Base-by-base conservation (phyloP, 2,329 filamentous ascomycete species). In the Huntiella savannae region DNA sequence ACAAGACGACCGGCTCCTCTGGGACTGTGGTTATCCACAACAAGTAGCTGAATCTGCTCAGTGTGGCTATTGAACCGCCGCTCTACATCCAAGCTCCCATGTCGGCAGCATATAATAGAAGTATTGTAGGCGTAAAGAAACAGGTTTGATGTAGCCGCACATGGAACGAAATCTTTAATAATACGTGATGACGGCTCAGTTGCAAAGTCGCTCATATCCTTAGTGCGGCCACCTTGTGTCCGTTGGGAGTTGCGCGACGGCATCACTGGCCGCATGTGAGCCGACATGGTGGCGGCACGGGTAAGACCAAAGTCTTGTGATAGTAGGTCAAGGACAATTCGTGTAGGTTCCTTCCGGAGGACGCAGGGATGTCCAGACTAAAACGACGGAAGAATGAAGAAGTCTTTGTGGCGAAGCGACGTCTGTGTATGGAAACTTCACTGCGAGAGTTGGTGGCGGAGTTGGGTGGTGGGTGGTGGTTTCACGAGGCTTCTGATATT, bases 21-120 rank as follows among this genome's bases (percentile, higher is more conserved):
- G 54, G 95, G 87, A 60, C 87, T 95, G 47, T 83, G 77, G 57
- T 87, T 96, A 60, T 98, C 91, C 46, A 92, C 86, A 1, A 80
- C 79, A 46, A 98, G 75, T 56, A 94, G 71, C 47, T 79, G 71
- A 28, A 98, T 77, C 53, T 92, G 79, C 52, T 93, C 82, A 33
- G 75, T 72, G 60, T 98, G 91, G 49, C 78, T 73, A 22, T 82
- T 77, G 58, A 96, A 96, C 13, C 82, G 73, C 50, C 86, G 72
- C 57, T 96, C 88, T 53, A 96, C 79, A 13, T 82, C 83, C 46
- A 98, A 65, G 3, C 83, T 92, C 59, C 96, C 88, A 63, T 96
- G 88, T 56, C 93, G 85, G 32, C 88, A 77, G 60, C 86, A 91
- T 17, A 95, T 70, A 49, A 98, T 77, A 5, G 78, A 75, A 45